Evolutionary conservation across 192 early-diverging fungal genomes (phyloP), one percentile per base, ranked within the genome.

Genomic region (Blastocladiella britannica): DNA sequence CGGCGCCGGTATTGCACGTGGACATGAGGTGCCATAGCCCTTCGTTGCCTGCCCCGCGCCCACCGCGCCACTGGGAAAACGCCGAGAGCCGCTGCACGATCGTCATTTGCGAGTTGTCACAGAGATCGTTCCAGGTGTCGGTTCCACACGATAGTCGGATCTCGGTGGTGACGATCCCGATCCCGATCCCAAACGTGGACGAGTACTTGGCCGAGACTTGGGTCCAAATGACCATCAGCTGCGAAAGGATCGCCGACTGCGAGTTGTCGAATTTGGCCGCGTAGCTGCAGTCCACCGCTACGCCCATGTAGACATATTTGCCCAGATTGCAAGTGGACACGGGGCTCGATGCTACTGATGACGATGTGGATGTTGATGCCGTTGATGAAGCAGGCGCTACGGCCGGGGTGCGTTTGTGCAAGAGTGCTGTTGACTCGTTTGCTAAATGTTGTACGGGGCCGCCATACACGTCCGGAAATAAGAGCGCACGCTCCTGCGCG

Each of bases 1-100:
- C 76, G 2, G 82, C 64, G 51, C 85, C 85, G n/a, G 86, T 75
- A 30, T 66, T 75, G 56, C 82, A 84, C 55, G 75, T 72, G 8
- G 90, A 91, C 88, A 95, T 83, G 56, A 93, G 67, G 64, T 93
- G 90, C 90, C 92, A 96, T 51, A 96, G 69, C 7, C 87, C 89
- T 1, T 78, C 75, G 7, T 81, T 75, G 66, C 91, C 89, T n/a
- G 72, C 64, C 24, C 72, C 71, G n/a, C 74, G 65, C 8, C 57
- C 58, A 7, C 84, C 84, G 56, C 92, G 73, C 92, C 92, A 96
- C n/a, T 68, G 30, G 56, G 83, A 84, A 68, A 96, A 96, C 62
- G 90, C 92, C 66, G 77, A 85, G 43, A 96, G 65, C 8, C 89
- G 76, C 25, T 73, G 37, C 25, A 76, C 75, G 51, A 94, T 86